A percentile compares a stretch with the other conserved stretches of the same genome.
These are phyloP conservation scores for Metarhizium robertsii DNA, from an alignment of 2,329 filamentous ascomycete genomes.

Conservation along the genomic window DNA sequence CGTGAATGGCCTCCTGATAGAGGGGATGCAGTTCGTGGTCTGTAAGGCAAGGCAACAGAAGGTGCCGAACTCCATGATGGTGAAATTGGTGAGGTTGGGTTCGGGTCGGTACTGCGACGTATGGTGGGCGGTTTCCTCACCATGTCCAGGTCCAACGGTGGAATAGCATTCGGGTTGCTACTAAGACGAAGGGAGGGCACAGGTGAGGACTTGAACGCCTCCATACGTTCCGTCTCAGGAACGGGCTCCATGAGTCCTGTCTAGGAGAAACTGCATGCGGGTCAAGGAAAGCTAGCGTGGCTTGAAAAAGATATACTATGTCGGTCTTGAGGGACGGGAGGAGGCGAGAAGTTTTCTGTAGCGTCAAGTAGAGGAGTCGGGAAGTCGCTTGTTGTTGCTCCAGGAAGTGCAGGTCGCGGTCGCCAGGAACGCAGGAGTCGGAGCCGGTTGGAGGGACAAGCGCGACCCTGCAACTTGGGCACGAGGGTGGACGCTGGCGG, in stretches of 20 bases:
- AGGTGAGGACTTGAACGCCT: slow-evolving; percentile 52
- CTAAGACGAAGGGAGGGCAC: slow-evolving; percentile 44
- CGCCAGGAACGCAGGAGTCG: neutral
- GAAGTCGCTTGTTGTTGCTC: neutral
- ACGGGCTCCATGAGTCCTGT: slow-evolving; percentile 50
- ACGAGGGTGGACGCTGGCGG: neutral
- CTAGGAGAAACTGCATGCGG: slow-evolving; percentile 1
- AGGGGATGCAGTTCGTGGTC: slow-evolving; percentile 53
- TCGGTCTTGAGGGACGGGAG: neutral
- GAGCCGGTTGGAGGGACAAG: neutral
- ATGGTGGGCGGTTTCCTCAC: slow-evolving; percentile 41
- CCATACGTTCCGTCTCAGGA: slow-evolving; percentile 59
- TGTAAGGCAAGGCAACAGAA: slow-evolving; percentile 41
- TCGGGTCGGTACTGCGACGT: slow-evolving; percentile 51
- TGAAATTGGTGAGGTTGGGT: slow-evolving; percentile 41
- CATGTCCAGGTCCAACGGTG: slow-evolving; percentile 32
- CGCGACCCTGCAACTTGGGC: neutral
- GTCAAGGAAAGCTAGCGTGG: neutral
- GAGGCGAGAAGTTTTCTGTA: neutral
- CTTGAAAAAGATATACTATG: neutral
- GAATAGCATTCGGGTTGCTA: slow-evolving; percentile 19
- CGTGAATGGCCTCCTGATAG: slow-evolving; percentile 47
- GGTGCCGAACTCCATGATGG: slow-evolving; percentile 35
- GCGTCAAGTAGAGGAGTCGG: neutral
- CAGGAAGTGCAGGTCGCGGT: neutral